Conservation (phyloP, 2,329 filamentous ascomycete species). For the Penicillium sp. region DNA sequence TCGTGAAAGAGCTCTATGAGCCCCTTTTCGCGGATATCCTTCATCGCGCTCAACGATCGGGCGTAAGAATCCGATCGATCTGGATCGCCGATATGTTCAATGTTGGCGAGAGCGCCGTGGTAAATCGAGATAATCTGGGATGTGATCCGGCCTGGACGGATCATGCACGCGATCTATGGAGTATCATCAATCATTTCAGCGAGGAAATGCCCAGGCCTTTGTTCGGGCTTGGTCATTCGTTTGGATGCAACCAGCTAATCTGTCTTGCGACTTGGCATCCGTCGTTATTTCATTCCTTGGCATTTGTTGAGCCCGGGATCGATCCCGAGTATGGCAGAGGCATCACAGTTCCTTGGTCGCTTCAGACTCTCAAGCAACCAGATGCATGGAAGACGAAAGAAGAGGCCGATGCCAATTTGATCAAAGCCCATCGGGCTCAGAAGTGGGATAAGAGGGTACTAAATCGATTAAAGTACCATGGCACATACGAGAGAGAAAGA, state of each 20-base stretch:
- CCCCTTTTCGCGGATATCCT: conserved; percentile 1
- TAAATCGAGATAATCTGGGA: conserved; percentile 2
- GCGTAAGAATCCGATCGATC: conserved; percentile 1
- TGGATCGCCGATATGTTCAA: conserved; percentile 6
- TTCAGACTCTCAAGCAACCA: neutral
- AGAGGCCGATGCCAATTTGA: neutral
- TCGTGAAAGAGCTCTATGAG: conserved; percentile 4
- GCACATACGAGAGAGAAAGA: neutral
- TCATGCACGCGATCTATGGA: conserved; percentile 68
- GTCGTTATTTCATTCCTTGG: conserved; percentile 2
- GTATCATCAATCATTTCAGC: conserved; percentile 39
- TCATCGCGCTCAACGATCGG: neutral
- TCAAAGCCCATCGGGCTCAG: conserved; percentile 1
- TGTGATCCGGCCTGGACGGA: conserved; percentile 68
- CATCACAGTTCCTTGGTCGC: neutral
- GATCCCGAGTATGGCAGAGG: neutral
- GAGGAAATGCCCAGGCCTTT: conserved; percentile 50
- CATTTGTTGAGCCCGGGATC: conserved; percentile 2
- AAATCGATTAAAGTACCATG: neutral
- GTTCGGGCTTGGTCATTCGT: conserved; percentile 67
- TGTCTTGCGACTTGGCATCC: conserved; percentile 4
- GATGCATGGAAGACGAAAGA: neutral
- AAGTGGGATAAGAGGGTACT: neutral
- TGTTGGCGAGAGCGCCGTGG: conserved; percentile 1
- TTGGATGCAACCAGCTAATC: neutral